Evolutionary conservation across 306 rosid genomes (phyloP).

Genomic region (Pyrus betulifolia): DNA sequence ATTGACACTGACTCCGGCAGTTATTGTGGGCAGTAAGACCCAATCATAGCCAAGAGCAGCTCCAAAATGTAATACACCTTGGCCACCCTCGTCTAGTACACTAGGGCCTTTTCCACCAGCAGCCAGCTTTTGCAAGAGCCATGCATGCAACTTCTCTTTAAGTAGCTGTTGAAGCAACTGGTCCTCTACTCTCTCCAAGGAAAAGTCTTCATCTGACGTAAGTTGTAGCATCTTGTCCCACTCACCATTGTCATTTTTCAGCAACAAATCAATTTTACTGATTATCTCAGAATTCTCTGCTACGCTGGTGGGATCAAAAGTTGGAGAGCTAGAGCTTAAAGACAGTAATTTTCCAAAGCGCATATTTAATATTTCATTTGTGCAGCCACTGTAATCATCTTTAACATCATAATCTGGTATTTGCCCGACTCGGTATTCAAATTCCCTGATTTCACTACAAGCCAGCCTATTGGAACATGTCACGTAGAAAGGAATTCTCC

Average conservation of each 20-base stretch:
- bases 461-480: conserved; percentile 84
- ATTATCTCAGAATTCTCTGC: conserved; percentile 40
- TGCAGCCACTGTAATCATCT: conserved; percentile 22
- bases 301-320: conserved; percentile 16
- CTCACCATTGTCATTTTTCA: conserved; percentile 44
- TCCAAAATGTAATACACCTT: conserved; percentile 83
- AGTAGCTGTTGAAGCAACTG: conserved; percentile 58
- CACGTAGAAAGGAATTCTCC: conserved; percentile 77
- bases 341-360: conserved; percentile 51
- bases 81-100: conserved; percentile 68
- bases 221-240: conserved; percentile 56
- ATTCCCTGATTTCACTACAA: conserved; percentile 86
- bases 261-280: conserved; percentile 49
- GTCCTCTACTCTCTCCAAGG: conserved; percentile 48
- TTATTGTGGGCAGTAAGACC: conserved; percentile 65
- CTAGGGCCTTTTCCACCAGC: conserved; percentile 86
- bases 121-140: conserved; percentile 70
- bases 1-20: conserved; percentile 76
- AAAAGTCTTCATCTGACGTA: conserved; percentile 38
- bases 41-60: conserved; percentile 89
- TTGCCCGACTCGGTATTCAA: conserved; percentile 48
- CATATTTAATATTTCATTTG: conserved; percentile 20
- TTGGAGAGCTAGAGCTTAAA: conserved; percentile 24
- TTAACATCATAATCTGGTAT: conserved; percentile 27
- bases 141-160: conserved; percentile 54